Base-by-base conservation (phyloP, 192 early-diverging fungal genomes). In the Entomortierella parvispora region DNA sequence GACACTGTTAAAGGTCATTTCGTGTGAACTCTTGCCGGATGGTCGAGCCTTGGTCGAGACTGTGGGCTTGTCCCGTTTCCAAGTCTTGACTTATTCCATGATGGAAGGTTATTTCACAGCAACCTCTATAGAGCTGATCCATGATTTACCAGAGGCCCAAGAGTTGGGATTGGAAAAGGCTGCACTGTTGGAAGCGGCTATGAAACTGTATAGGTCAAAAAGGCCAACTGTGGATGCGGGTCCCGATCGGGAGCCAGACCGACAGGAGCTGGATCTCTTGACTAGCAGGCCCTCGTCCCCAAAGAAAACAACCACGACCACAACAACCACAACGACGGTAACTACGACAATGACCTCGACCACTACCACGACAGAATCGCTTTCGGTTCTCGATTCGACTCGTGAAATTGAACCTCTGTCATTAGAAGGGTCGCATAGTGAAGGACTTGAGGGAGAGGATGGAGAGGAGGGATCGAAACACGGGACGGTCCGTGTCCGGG, bases 31-130 rank as follows among this genome's bases (percentile, higher is more conserved):
- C 25, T 61, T 88, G 5, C 52, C 52, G 0, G 87, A 86, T 57
- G 87, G 87, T 20, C 80, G 85, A 11, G 86, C 74, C 8, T 32
- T 88, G 10, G 85, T 88, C 0, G 81, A 85, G 58, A 81, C 85
- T 8, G 55, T 83, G n/a, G 87, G 87, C 6, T 53, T 82, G 1
- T 79, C 82, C 32, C 66, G 83, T 11, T 86, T 86, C 48, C 62
- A 64, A 28, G 64, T 88, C 26, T 15, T 76, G 23, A 68, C 62
- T 17, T 75, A 69, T 52, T 46, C 71, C 7, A 58, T 75, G 55
- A 49, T 72, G 37, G 85, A 88, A 45, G 85, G 83, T 2, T 88
- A 86, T 58, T 75, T 80, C 57, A 66, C 82, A 5, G 87, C 80
- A 3, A 63, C 78, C 4, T 59, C 65, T 14, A 62, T 86, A 8